Conservation (phyloP, 805 yeast species). For the Schwanniomyces occidentalis region DNA sequence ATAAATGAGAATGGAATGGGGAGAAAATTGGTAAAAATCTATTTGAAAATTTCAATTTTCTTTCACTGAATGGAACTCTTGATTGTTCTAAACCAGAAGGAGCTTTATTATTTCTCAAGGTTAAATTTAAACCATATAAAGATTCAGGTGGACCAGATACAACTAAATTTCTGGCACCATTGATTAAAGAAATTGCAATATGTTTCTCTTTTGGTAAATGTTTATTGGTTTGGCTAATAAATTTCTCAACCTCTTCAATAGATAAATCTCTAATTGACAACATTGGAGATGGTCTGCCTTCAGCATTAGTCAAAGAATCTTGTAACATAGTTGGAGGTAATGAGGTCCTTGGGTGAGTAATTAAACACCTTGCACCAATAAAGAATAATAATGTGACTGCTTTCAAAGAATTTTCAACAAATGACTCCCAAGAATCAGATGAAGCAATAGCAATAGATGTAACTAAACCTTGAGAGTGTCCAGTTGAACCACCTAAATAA, state of each 20-base stretch:
- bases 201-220: slow-evolving; percentile 92
- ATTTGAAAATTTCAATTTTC: slow-evolving; percentile 91
- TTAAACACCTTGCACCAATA: slow-evolving; percentile 90
- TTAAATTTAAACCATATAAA: slow-evolving; percentile 88
- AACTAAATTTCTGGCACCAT: slow-evolving; percentile 95
- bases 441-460: slow-evolving; percentile 90
- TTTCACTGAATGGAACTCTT: slow-evolving; percentile 88
- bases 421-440: slow-evolving; percentile 81
- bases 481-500: slow-evolving; percentile 72
- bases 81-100: slow-evolving; percentile 93
- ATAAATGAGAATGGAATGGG: slow-evolving; percentile 93
- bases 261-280: slow-evolving; percentile 89
- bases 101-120: slow-evolving; percentile 92
- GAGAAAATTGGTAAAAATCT: slow-evolving; percentile 93
- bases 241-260: slow-evolving; percentile 72
- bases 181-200: slow-evolving; percentile 84
- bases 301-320: slow-evolving; percentile 90
- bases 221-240: slow-evolving; percentile 82
- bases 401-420: slow-evolving; percentile 67
- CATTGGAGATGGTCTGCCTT: slow-evolving; percentile 98
- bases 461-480: slow-evolving; percentile 89
- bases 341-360: slow-evolving; percentile 88
- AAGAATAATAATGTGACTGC: slow-evolving; percentile 86
- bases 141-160: slow-evolving; percentile 99
- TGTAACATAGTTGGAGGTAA: slow-evolving; percentile 90